Evolutionary conservation across 345 rosid genomes (phyloP), one percentile per base, ranked within the genome.

Genomic region (Arabidopsis arenosa): DNA sequence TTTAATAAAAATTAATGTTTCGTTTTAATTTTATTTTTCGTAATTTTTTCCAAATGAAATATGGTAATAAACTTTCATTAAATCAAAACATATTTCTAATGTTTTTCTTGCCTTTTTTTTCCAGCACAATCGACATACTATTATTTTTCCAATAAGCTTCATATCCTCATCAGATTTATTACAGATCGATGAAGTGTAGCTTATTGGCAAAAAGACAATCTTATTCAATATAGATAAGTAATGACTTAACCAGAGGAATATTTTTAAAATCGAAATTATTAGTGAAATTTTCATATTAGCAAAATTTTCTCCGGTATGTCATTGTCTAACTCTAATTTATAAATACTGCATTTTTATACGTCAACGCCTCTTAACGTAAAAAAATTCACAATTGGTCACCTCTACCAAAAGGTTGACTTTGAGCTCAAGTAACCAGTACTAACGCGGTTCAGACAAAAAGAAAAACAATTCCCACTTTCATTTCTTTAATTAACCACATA

Each of bases 331-430:
- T 36, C 14, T 9, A 58, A 32, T 23, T 23, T 5, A 18, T 12
- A 9, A 7, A 48, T 17, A 17, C 26, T 17, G 3, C 5, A 7
- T 37, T 28, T 58, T 12, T 32, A 32, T 40, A 18, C 36, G 80
- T 76, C 80, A 76, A 76, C 71, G 66, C 28, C 43, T 35, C 7
- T 58, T 44, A 23, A 55, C 26, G 59, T 15, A n/a, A 35, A 54
- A 21, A 23, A 52, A 76, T n/a, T 44, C 65, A 59, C 53, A 76
- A 45, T 70, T 76, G 66, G 60, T 76, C 59, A 70, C 71, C 49
- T 70, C 66, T 12, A 36, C 43, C 44, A 36, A 63, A 68, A 63
- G 9, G 59, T 77, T 77, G 80, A 77, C 80, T 77, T 76, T 77
- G 60, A 63, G 45, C 35, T 77, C 75, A 14, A 41, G 40, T 48